Evolutionary conservation across 1,284 basidiomycete species (phyloP), one percentile per base, ranked within the genome.

Genomic region (Boletus semigastroideus): DNA sequence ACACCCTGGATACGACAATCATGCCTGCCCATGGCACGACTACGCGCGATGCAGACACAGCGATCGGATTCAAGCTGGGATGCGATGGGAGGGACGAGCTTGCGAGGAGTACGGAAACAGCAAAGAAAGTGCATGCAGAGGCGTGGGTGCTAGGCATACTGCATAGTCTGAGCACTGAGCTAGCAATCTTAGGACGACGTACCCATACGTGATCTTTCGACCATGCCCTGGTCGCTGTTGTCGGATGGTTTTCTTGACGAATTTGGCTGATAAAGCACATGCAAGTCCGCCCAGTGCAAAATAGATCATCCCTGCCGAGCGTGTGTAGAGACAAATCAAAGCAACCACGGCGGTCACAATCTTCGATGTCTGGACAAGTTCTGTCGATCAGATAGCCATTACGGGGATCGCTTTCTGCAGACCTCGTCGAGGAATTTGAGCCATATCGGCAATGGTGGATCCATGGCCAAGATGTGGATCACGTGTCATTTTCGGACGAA

Each of bases 101-200:
- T 9, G 84, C 80, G 11, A 92, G 75, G 19, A 78, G 62, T 37
- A 88, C 78, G 64, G 87, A 94, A 7, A 78, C 73, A 16, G 82
- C 82, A 66, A 83, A 90, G 71, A 82, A 94, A 1, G 80, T 77
- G 57, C 91, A 87, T 1, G 79, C 76, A 4, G 90, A 87, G 5
- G 90, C 88, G 67, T 95, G 92, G 3, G 92, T 94, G 48, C 87
- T 91, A 4, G 92, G 92, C 91, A 94, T 94, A 4, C 90, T 91
- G 63, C 55, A 53, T 14, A n/a, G 34, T 25, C 31, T 28, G 63
- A 64, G 5, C 57, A 51, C 11, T 48, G 42, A 57, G 51, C 47
- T 42, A 9, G 17, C 13, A 31, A 39, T 64, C 56, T 13, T 39
- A 55, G 14, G 46, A 38, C 25, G 42, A 67, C 80, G 41, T 59